Percentiles rank a stretch among this genome's conserved stretches.
phyloP scores from a whole-genome alignment of 768 basidiomycete species.

The Mycena haematopus region DNA sequence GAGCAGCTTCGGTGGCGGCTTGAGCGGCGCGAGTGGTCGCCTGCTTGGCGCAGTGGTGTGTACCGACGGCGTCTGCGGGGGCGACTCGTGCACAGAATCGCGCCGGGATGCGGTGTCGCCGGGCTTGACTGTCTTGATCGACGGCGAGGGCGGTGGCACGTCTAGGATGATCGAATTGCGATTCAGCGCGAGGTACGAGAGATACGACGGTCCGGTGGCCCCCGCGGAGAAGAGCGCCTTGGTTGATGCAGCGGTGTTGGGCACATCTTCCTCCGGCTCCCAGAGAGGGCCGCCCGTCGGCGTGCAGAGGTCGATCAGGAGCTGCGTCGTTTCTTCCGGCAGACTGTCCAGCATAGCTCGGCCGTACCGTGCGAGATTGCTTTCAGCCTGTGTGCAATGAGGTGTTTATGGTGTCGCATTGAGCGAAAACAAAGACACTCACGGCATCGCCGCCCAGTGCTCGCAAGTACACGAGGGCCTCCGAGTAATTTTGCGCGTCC shows the following conservation, averaged over 20 bases:
- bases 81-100: constrained; percentile 46
- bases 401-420: neutral
- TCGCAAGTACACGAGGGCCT: constrained; percentile 83
- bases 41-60: constrained; percentile 32
- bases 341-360: constrained; percentile 82
- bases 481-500: constrained; percentile 81
- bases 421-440: constrained; percentile 39
- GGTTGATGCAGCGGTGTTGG: constrained; percentile 34
- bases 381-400: constrained; percentile 68
- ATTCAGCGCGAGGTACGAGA: constrained; percentile 81
- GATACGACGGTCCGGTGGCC: constrained; percentile 62
- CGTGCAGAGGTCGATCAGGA: constrained; percentile 92
- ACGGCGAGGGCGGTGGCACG: constrained; percentile 49
- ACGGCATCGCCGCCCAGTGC: constrained; percentile 81
- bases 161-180: constrained; percentile 54
- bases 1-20: constrained; percentile 57
- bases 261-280: constrained; percentile 46
- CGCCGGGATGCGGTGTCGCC: constrained; percentile 44
- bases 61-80: constrained; percentile 44
- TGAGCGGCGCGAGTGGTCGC: constrained; percentile 32
- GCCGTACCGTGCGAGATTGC: constrained; percentile 86
- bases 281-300: constrained; percentile 58
- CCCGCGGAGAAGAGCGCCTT: constrained; percentile 39
- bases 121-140: constrained; percentile 51
- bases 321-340: constrained; percentile 87